These are phyloP conservation scores for Tetradesmus obliquus DNA, from an alignment of 139 green algal species.

Conservation along the genomic window DNA sequence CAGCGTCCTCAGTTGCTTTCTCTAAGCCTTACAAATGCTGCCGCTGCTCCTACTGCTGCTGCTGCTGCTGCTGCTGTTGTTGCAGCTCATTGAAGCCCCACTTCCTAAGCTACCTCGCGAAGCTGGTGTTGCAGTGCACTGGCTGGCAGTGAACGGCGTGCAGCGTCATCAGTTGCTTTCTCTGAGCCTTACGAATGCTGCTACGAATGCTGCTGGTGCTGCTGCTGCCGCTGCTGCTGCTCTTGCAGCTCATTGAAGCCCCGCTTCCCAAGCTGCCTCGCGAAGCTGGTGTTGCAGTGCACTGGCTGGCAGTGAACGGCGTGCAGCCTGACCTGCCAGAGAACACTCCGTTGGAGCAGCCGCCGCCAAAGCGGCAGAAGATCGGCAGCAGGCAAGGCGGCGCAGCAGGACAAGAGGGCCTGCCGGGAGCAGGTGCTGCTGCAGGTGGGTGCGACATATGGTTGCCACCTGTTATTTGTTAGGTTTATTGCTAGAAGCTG, in stretches of 20 bases:
- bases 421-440: conserved; percentile 2
- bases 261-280: conserved; percentile 77
- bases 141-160: not conserved
- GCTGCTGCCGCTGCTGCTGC: not conserved
- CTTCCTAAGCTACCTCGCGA: conserved; percentile 79
- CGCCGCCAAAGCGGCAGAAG: conserved; percentile 46
- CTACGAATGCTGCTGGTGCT: not conserved
- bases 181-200: no score
- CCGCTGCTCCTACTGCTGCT: not conserved
- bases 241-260: conserved; percentile 67
- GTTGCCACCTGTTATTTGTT: no score
- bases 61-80: not conserved
- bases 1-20: conserved; percentile 60
- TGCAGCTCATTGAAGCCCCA: conserved; percentile 66
- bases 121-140: conserved; percentile 82
- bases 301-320: conserved; percentile 95
- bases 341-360: conserved; percentile 69
- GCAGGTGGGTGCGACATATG: not conserved
- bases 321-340: conserved; percentile 91
- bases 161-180: no score
- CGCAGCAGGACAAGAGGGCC: not conserved
- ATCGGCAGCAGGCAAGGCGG: not conserved
- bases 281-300: conserved; percentile 79
- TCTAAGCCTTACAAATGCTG: not conserved
- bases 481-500: no score